Evolutionary conservation across 139 green algal species (phyloP).

Genomic region (Chlorella sorokiniana): DNA sequence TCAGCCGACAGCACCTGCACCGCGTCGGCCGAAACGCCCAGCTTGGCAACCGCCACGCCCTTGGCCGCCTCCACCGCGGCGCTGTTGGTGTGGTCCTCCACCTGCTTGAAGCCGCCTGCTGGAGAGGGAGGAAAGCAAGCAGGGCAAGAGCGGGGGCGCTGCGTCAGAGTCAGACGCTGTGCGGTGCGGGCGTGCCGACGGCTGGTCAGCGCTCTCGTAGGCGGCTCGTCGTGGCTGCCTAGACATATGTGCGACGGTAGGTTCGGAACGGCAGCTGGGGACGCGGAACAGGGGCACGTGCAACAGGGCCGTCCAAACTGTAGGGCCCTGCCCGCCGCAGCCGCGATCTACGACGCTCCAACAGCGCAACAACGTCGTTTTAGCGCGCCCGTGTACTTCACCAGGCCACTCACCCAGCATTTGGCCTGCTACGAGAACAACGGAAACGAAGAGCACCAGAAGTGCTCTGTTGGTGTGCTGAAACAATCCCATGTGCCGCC

Average conservation of each 20-base stretch:
- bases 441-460: background rate
- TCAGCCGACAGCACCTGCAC: constrained; percentile 18
- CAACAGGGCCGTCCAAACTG: too few relatives aligned
- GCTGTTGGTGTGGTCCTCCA: constrained; percentile 14
- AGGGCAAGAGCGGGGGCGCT: background rate
- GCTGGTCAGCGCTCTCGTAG: too few relatives aligned
- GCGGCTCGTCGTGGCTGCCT: too few relatives aligned
- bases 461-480: background rate
- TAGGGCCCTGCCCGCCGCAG: too few relatives aligned
- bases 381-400: background rate
- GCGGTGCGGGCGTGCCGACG: background rate
- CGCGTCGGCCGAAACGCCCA: background rate
- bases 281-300: too few relatives aligned
- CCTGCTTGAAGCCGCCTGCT: constrained; percentile 35
- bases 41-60: constrained; percentile 1
- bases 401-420: constrained; percentile 1
- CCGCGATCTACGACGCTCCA: too few relatives aligned
- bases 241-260: too few relatives aligned
- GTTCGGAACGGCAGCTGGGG: too few relatives aligned
- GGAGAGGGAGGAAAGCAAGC: background rate
- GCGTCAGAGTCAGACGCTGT: background rate
- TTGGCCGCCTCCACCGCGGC: constrained; percentile 8
- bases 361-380: too few relatives aligned
- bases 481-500: background rate
- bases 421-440: background rate